A percentile compares a stretch with the other conserved stretches of the same genome.
Conservation (phyloP, 2,329 filamentous ascomycete genomes). For the Penicillium hesseltinei region DNA sequence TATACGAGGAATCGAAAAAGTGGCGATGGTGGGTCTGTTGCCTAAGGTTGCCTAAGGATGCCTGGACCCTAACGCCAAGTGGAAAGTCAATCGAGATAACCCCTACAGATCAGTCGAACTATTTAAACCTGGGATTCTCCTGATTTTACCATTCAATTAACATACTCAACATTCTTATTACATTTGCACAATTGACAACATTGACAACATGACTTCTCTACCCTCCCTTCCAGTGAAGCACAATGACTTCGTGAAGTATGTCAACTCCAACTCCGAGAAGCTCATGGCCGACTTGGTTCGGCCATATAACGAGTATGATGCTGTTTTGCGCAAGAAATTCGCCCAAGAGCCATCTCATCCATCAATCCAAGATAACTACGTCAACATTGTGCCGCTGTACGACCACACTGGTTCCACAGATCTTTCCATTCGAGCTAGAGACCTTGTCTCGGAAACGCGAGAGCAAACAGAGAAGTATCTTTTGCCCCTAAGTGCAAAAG, state of each 20-base stretch:
- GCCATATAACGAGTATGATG: conserved; percentile 41
- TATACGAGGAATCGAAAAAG: neutral
- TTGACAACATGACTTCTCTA: conserved; percentile 16
- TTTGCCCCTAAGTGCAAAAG: conserved; percentile 41
- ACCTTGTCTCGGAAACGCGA: conserved; percentile 30
- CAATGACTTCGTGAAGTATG: conserved; percentile 27
- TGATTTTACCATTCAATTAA: neutral
- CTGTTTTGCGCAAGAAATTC: conserved; percentile 36
- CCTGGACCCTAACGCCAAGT: conserved; percentile 1
- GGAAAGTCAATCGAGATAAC: neutral
- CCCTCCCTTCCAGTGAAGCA: conserved; percentile 33
- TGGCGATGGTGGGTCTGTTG: neutral
- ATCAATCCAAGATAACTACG: conserved; percentile 28
- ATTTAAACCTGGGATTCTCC: neutral
- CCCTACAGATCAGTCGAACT: neutral
- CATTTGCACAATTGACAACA: neutral
- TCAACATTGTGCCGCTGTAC: conserved; percentile 40
- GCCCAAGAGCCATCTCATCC: conserved; percentile 40
- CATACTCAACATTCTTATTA: neutral
- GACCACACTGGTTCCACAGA: conserved; percentile 22
- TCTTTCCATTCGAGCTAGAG: conserved; percentile 33
- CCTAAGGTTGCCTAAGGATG: conserved; percentile 9
- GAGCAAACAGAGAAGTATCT: conserved; percentile 36
- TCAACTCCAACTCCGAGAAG: conserved; percentile 24
- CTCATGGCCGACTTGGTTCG: conserved; percentile 31